Evolutionary conservation across 768 basidiomycete genomes (phyloP).

Genomic region (Psilocybe subaeruginosa): DNA sequence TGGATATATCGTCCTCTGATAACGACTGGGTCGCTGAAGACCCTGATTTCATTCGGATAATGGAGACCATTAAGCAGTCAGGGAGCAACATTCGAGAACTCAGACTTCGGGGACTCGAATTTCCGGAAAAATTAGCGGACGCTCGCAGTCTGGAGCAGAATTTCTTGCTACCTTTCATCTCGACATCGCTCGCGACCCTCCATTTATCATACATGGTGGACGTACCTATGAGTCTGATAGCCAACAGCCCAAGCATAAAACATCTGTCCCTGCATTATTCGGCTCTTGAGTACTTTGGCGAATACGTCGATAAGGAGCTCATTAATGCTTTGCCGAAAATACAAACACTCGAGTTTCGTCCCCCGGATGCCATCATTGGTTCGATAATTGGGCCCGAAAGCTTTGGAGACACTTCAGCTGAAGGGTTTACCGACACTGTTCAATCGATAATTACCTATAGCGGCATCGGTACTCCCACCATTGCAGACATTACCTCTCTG

Average conservation of each 20-base stretch:
- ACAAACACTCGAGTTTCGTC: neutral
- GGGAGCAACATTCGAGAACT: constrained; percentile 1
- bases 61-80: constrained; percentile 2
- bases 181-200: constrained; percentile 1
- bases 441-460: neutral
- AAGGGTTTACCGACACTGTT: neutral
- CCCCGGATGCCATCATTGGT: constrained; percentile 3
- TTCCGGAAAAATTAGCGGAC: constrained; percentile 10
- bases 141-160: constrained; percentile 4
- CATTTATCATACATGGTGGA: neutral
- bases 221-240: constrained; percentile 8
- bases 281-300: neutral
- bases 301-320: neutral
- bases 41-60: constrained; percentile 3
- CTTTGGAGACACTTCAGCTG: neutral
- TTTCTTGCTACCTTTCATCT: constrained; percentile 10
- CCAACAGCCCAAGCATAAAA: constrained; percentile 1
- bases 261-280: constrained; percentile 4
- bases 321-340: neutral
- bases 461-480: neutral
- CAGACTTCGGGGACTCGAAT: neutral
- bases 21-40: constrained; percentile 12
- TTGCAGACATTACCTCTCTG: constrained; percentile 6
- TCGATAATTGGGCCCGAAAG: neutral
- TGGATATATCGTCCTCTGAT: constrained; percentile 1